Evolutionary conservation across 1,139 yeast species (phyloP).

Genomic region (Protomyces pachydermus): DNA sequence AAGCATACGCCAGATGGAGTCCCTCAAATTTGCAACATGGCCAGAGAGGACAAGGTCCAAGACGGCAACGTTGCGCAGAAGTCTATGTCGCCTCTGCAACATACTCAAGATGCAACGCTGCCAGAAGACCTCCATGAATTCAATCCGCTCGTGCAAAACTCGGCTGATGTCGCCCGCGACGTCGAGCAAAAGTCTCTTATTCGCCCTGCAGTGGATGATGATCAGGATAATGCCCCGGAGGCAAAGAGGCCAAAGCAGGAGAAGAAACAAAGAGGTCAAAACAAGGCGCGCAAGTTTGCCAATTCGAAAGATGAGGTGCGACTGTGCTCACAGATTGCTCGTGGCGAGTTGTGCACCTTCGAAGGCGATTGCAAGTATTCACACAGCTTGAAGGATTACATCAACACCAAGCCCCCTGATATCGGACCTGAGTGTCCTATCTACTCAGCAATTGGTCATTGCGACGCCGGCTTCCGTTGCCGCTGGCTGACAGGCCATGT

Average conservation of each 20-base stretch:
- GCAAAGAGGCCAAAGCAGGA: background rate
- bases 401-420: constrained; percentile 64
- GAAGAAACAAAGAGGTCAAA: constrained; percentile 28
- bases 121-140: constrained; percentile 18
- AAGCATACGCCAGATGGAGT: no score
- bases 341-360: constrained; percentile 21
- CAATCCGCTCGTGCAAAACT: background rate
- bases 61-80: no score
- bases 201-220: background rate
- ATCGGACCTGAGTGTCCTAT: constrained; percentile 79
- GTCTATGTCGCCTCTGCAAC: no score
- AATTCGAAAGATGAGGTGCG: constrained; percentile 20
- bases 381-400: constrained; percentile 65
- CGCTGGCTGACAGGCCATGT: constrained; percentile 58
- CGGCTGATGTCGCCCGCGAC: background rate
- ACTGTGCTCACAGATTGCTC: constrained; percentile 27
- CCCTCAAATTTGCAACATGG: no score
- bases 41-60: no score
- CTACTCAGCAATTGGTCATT: constrained; percentile 70
- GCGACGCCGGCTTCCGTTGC: constrained; percentile 90
- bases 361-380: constrained; percentile 54
- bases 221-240: background rate
- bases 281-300: constrained; percentile 27
- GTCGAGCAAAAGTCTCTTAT: background rate
- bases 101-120: background rate